phyloP scores from a whole-genome alignment of 306 rosid genomes.

The Heteromeles arbutifolia region DNA sequence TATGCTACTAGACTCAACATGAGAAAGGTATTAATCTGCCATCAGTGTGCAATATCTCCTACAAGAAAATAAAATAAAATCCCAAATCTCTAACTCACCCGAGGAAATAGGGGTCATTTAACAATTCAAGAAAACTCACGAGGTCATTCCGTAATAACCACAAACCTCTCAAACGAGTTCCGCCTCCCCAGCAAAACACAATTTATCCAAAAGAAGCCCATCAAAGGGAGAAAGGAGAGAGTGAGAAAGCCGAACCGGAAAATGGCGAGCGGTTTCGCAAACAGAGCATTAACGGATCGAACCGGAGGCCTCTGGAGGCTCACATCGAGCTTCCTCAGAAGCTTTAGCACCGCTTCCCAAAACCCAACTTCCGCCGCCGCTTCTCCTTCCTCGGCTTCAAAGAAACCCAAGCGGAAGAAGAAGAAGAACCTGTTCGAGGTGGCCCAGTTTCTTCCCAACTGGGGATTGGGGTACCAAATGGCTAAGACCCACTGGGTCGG shows the following conservation, averaged over 20 bases:
- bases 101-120: not conserved
- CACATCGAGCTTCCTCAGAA: conserved; percentile 45
- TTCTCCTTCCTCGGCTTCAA: conserved; percentile 19
- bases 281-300: conserved; percentile 31
- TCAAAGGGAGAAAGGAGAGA: not conserved
- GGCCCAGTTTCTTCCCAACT: conserved; percentile 77
- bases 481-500: conserved; percentile 86
- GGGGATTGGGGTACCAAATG: conserved; percentile 92
- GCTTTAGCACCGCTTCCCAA: conserved; percentile 35
- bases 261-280: conserved; percentile 50
- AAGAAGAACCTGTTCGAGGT: conserved; percentile 93
- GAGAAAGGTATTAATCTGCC: no score
- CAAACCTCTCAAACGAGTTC: not conserved
- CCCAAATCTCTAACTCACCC: no score
- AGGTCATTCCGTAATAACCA: not conserved
- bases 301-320: conserved; percentile 30
- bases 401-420: conserved; percentile 66
- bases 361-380: conserved; percentile 20
- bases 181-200: not conserved
- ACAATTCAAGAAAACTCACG: not conserved
- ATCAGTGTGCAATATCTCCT: no score
- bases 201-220: not conserved
- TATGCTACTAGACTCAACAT: accelerated
- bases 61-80: no score
- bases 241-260: not conserved